phyloP scores from a whole-genome alignment of 2,329 filamentous ascomycete species.

The Hypocrella siamensis region DNA sequence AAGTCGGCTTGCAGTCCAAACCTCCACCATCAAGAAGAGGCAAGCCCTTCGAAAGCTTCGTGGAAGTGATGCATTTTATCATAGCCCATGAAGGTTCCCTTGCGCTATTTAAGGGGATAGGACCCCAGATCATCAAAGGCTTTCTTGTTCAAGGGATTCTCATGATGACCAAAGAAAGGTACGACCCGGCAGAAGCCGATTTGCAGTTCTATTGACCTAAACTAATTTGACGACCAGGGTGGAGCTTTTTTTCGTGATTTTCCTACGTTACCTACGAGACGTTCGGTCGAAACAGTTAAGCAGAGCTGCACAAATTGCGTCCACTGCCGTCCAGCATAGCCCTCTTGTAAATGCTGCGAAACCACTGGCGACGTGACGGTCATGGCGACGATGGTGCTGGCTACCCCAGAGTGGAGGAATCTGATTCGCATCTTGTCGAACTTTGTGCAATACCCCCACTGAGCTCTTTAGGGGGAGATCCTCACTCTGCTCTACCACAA shows the following conservation, averaged over 20 bases:
- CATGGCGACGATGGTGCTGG: too few relatives aligned
- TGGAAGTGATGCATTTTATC: conserved; percentile 92
- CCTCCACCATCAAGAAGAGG: conserved; percentile 72
- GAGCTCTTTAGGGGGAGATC: too few relatives aligned
- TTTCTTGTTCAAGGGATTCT: conserved; percentile 85
- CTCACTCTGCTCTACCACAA: too few relatives aligned
- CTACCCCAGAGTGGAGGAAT: too few relatives aligned
- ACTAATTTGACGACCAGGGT: conserved; percentile 36
- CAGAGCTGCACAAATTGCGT: conserved; percentile 47
- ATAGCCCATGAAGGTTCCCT: conserved; percentile 68
- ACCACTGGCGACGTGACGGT: not conserved
- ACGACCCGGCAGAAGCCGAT: conserved; percentile 13
- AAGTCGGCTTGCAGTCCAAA: conserved; percentile 88
- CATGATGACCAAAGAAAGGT: conserved; percentile 99
- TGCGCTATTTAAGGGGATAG: conserved; percentile 94
- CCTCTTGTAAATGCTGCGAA: conserved; percentile 26
- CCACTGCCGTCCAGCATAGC: conserved; percentile 19
- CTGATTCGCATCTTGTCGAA: too few relatives aligned
- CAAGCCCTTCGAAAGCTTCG: conserved; percentile 84
- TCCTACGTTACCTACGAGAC: conserved; percentile 68
- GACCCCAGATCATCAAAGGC: conserved; percentile 84
- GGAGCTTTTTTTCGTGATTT: conserved; percentile 72
- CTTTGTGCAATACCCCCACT: too few relatives aligned
- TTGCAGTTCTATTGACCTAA: too few relatives aligned
- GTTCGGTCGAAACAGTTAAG: conserved; percentile 54